These are phyloP conservation scores for Aspergillus hancockii DNA, from an alignment of 495 filamentous ascomycete species.

Conservation along the genomic window DNA sequence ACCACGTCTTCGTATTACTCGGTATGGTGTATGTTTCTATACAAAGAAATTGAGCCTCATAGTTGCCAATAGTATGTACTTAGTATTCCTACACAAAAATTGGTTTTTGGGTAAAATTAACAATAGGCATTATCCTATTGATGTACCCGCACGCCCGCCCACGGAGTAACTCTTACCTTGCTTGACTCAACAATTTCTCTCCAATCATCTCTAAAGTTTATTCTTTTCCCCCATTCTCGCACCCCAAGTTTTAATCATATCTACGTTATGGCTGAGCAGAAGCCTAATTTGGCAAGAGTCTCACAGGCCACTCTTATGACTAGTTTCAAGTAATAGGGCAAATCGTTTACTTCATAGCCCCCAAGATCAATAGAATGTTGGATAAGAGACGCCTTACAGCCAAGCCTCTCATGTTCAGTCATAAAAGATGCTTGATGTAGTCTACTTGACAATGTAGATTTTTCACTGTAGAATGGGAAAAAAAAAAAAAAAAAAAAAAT, in stretches of 20 bases:
- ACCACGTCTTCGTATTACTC: background rate
- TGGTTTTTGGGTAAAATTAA: background rate
- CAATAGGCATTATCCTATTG: background rate
- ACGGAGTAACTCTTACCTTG: background rate
- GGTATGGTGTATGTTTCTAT: background rate
- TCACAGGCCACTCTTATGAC: background rate
- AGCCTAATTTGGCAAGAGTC: slow-evolving; percentile 7
- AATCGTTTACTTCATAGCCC: slow-evolving; percentile 5
- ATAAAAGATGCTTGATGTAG: background rate
- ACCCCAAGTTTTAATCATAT: background rate
- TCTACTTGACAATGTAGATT: background rate
- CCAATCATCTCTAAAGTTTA: background rate
- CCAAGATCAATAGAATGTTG: slow-evolving; percentile 8
- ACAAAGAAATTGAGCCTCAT: background rate
- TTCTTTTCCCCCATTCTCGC: too few species aligned
- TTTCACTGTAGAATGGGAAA: background rate
- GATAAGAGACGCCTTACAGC: background rate
- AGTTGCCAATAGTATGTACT: background rate
- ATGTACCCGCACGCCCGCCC: background rate
- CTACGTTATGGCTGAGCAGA: background rate
- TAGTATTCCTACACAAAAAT: too few species aligned
- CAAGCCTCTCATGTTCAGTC: background rate
- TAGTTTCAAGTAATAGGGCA: slow-evolving; percentile 8
- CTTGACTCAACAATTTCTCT: background rate
- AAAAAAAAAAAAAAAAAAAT: slow-evolving; percentile 7